Conservation (phyloP, 805 yeast genomes). For the Candida tibetensis region DNA sequence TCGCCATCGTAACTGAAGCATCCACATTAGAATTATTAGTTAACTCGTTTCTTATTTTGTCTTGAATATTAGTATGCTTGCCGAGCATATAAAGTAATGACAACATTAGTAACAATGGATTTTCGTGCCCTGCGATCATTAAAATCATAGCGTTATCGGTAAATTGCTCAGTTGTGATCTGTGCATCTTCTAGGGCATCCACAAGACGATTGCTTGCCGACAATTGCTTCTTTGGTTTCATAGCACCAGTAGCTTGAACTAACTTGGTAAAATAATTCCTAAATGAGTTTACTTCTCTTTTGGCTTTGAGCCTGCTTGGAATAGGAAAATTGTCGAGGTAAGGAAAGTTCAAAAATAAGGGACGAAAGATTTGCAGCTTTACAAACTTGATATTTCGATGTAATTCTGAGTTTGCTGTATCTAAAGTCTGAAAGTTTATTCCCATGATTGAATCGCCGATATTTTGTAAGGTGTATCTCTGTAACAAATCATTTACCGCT, state of each 20-base stretch:
- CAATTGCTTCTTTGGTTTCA: conserved; percentile 19
- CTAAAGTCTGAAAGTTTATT: conserved; percentile 42
- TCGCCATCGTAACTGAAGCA: conserved; percentile 22
- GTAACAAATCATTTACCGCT: conserved; percentile 41
- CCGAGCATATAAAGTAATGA: conserved; percentile 47
- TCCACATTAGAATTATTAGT: background rate
- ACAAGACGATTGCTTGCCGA: conserved; percentile 38
- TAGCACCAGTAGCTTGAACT: conserved; percentile 22
- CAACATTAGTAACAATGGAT: conserved; percentile 52
- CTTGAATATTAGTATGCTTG: conserved; percentile 37
- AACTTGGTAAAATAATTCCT: conserved; percentile 32
- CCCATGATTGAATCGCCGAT: conserved; percentile 52
- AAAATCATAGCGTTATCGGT: conserved; percentile 54
- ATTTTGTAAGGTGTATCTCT: conserved; percentile 47
- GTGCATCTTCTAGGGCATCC: conserved; percentile 34
- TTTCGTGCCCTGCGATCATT: conserved; percentile 63
- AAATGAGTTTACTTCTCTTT: conserved; percentile 41
- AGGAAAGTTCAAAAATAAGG: conserved; percentile 56
- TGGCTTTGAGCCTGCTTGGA: conserved; percentile 44
- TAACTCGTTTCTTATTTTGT: conserved; percentile 22
- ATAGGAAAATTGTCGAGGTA: conserved; percentile 48
- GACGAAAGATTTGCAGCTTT: conserved; percentile 53
- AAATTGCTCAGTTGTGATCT: conserved; percentile 45
- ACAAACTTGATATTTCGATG: conserved; percentile 42
- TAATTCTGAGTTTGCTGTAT: conserved; percentile 25